These are phyloP conservation scores for Globisporangium spiculum DNA, from an alignment of 352 stramenopile species.

Conservation along the genomic window DNA sequence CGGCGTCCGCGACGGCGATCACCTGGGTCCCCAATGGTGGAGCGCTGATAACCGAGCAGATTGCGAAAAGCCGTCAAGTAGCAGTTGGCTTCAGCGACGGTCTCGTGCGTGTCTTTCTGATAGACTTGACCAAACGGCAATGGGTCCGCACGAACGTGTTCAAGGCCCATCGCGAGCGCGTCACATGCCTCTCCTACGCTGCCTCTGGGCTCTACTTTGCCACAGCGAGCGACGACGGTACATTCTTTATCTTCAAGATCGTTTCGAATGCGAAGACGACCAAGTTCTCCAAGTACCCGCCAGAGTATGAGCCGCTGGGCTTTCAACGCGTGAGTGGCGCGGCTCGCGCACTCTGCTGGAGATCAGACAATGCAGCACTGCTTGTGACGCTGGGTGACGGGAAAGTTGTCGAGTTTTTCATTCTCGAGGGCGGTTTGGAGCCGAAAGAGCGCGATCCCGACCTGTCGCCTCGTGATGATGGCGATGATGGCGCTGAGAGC, in stretches of 20 bases:
- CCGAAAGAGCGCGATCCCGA: constrained; percentile 3
- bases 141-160: constrained; percentile 76
- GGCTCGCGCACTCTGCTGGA: constrained; percentile 58
- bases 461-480: constrained; percentile 12
- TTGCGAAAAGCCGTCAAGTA: constrained; percentile 67
- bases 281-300: constrained; percentile 49
- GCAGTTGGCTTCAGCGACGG: constrained; percentile 90
- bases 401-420: constrained; percentile 63
- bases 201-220: constrained; percentile 66
- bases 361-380: constrained; percentile 60
- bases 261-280: constrained; percentile 45
- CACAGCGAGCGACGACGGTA: constrained; percentile 73
- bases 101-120: constrained; percentile 68
- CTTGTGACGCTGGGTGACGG: constrained; percentile 62
- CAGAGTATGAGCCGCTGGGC: constrained; percentile 70
- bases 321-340: constrained; percentile 52
- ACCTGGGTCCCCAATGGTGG: constrained; percentile 61
- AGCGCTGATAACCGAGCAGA: constrained; percentile 38
- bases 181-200: constrained; percentile 76
- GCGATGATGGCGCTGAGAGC: constrained; percentile 10
- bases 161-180: constrained; percentile 84
- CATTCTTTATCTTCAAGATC: constrained; percentile 86
- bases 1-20: constrained; percentile 53
- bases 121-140: constrained; percentile 43
- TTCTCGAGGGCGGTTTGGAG: constrained; percentile 32